These are phyloP conservation scores for Physcomitrellopsis africana DNA, from an alignment of 225 moss, liverwort and hornwort genomes.

Conservation along the genomic window DNA sequence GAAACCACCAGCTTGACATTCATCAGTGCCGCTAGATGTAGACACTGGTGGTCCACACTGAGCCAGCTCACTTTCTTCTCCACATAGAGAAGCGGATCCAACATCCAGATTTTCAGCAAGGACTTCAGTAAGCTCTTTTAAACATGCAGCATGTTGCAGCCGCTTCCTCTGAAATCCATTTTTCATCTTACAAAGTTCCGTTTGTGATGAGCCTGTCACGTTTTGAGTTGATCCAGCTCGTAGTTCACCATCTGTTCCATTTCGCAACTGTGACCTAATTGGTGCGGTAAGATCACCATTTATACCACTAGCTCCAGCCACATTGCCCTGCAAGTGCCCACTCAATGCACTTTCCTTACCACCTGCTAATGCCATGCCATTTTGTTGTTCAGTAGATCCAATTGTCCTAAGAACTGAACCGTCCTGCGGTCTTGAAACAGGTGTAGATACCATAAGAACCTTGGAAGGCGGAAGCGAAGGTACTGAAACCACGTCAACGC, in stretches of 20 bases:
- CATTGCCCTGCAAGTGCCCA: slow-evolving; percentile 27
- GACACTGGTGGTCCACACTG: slow-evolving; percentile 26
- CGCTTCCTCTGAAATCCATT: slow-evolving; percentile 20
- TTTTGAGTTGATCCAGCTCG: slow-evolving; percentile 11
- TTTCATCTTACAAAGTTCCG: slow-evolving; percentile 17
- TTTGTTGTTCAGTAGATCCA: slow-evolving; percentile 18
- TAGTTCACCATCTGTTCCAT: slow-evolving; percentile 14
- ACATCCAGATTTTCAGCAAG: slow-evolving; percentile 31
- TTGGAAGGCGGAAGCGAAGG: slow-evolving; percentile 4
- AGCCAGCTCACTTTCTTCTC: slow-evolving; percentile 22
- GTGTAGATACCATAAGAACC: background rate
- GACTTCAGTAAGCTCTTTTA: slow-evolving; percentile 35
- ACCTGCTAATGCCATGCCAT: slow-evolving; percentile 2
- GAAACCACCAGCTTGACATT: slow-evolving; percentile 23
- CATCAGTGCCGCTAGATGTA: slow-evolving; percentile 25
- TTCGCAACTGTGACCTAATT: slow-evolving; percentile 21
- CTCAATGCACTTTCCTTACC: slow-evolving; percentile 14
- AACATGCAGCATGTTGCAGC: slow-evolving; percentile 33
- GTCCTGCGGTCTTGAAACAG: slow-evolving; percentile 22
- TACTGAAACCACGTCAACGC: slow-evolving; percentile 13
- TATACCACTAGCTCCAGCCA: slow-evolving; percentile 15
- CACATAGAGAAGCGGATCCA: background rate
- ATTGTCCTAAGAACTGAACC: slow-evolving; percentile 3
- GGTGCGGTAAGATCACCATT: slow-evolving; percentile 26
- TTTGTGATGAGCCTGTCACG: slow-evolving; percentile 7